Evolutionary conservation across 768 basidiomycete species (phyloP).

Genomic region (Imleria badia): DNA sequence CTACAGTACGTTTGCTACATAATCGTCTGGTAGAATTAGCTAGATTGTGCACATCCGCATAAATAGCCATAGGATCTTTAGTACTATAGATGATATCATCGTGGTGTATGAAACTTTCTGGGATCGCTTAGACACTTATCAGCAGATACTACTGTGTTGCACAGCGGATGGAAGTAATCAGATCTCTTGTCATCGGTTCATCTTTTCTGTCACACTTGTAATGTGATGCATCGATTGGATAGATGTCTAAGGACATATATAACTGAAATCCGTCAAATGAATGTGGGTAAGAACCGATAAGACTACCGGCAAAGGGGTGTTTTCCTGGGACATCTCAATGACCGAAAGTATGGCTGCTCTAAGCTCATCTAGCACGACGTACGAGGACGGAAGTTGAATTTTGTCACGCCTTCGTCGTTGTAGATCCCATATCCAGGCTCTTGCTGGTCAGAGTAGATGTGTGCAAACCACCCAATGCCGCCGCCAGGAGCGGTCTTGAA

Average conservation of each 20-base stretch:
- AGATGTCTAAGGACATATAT: conserved; percentile 5
- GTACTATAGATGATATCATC: no score
- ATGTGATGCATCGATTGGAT: not conserved
- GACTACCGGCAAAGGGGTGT: not conserved
- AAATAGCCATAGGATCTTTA: no score
- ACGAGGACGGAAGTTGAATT: conserved; percentile 63
- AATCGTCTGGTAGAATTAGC: no score
- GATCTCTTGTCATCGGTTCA: no score
- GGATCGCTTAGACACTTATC: no score
- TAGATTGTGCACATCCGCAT: no score
- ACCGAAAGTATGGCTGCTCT: not conserved
- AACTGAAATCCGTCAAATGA: not conserved
- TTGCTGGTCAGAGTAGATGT: conserved; percentile 69
- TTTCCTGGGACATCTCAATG: not conserved
- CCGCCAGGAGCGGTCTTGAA: conserved; percentile 60
- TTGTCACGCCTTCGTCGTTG: conserved; percentile 43
- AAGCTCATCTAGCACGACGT: conserved; percentile 51
- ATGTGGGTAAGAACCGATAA: not conserved
- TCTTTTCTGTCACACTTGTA: no score
- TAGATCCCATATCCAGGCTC: conserved; percentile 74
- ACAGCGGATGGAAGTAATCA: no score
- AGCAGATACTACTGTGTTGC: no score
- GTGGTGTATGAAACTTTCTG: no score
- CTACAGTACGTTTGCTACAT: no score
- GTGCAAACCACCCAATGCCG: conserved; percentile 80